Conservation (phyloP, 208 protist genomes). For the Wallacemonas sp. region DNA sequence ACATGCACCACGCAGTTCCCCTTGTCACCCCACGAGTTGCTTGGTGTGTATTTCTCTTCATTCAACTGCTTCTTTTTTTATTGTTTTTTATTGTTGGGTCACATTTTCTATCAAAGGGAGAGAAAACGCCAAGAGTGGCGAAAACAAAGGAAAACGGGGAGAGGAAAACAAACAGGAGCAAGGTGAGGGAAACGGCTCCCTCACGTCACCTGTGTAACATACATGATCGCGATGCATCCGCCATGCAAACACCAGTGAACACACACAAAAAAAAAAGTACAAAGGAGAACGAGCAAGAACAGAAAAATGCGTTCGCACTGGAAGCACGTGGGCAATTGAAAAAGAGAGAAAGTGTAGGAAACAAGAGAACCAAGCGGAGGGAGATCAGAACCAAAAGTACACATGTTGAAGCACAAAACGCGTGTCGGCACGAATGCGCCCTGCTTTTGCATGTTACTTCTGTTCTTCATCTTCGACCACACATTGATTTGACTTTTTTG, state of each 20-base stretch:
- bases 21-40: too few species aligned
- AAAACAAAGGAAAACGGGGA: not conserved
- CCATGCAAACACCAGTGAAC: not conserved
- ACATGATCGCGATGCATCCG: not conserved
- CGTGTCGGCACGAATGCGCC: too few species aligned
- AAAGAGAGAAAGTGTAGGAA: not conserved
- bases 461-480: too few species aligned
- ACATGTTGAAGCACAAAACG: too few species aligned
- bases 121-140: not conserved
- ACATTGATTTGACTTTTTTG: not conserved
- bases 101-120: too few species aligned
- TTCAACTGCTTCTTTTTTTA: too few species aligned
- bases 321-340: not conserved
- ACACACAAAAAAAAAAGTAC: constrained; percentile 13
- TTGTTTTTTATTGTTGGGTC: too few species aligned
- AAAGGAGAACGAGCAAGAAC: constrained; percentile 11
- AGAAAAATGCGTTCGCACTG: too few species aligned
- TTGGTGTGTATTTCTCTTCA: too few species aligned
- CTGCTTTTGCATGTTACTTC: too few species aligned
- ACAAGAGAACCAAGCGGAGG: not conserved
- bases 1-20: too few species aligned
- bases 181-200: not conserved
- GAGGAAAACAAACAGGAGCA: not conserved
- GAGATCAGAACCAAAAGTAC: constrained; percentile 12
- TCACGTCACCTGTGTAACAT: constrained; percentile 4